phyloP scores from a whole-genome alignment of 352 stramenopile species.

The Globisporangium iwayamae region DNA sequence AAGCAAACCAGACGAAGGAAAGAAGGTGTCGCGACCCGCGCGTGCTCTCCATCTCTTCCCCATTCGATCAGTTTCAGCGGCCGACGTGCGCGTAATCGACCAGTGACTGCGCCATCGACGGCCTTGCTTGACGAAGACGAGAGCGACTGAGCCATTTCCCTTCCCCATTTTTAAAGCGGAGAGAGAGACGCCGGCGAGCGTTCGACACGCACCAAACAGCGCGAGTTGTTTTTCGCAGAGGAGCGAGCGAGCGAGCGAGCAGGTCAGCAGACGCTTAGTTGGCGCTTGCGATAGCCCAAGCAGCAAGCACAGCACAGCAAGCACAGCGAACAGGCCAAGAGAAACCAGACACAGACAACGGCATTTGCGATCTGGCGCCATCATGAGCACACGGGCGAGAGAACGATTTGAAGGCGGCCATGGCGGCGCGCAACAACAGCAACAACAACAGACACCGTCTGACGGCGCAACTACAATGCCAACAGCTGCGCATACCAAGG shows the following conservation, averaged over 20 bases:
- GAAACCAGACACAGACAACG: neutral
- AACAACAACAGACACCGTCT: neutral
- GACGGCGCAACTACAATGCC: neutral
- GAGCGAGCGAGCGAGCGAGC: slow-evolving; percentile 1
- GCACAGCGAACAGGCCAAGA: neutral
- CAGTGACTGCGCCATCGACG: neutral
- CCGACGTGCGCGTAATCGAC: neutral
- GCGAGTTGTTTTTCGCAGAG: neutral
- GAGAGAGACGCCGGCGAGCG: neutral
- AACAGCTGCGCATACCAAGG: slow-evolving; percentile 11
- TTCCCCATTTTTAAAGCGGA: neutral
- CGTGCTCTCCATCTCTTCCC: neutral
- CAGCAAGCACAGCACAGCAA: neutral
- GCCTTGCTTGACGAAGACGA: neutral
- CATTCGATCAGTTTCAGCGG: slow-evolving; percentile 7
- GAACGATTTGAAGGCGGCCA: slow-evolving; percentile 13
- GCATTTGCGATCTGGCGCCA: neutral
- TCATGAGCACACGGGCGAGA: slow-evolving; percentile 11
- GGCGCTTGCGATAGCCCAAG: too few species aligned
- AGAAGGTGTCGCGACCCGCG: slow-evolving; percentile 3
- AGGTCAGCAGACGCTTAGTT: neutral
- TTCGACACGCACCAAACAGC: neutral
- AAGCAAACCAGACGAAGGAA: neutral
- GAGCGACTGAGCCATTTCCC: neutral
- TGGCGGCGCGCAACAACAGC: neutral